A percentile compares a stretch with the other conserved stretches of the same genome.
phyloP scores from a whole-genome alignment of 106 monocot species.

The Allium fistulosum region DNA sequence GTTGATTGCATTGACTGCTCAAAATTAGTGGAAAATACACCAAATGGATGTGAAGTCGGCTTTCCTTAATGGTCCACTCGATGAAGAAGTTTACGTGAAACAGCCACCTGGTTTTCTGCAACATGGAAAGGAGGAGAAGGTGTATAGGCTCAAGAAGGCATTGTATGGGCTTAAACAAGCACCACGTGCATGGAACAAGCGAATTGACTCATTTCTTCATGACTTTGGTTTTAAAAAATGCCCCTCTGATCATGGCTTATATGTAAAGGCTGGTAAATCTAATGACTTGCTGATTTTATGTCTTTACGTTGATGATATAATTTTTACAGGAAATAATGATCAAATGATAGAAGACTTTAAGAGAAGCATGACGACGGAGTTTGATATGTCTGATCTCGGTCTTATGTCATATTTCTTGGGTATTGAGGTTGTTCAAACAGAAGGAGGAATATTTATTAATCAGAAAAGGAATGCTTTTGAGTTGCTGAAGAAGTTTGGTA shows the following conservation, averaged over 20 bases:
- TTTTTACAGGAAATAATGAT: background rate
- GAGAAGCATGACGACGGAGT: slow-evolving; percentile 1
- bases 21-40: too few relatives aligned
- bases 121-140: too few relatives aligned
- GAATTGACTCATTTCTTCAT: background rate
- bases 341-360: slow-evolving; percentile 1
- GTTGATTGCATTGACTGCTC: too few relatives aligned
- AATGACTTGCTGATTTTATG: background rate
- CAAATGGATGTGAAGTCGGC: too few relatives aligned
- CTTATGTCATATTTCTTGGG: slow-evolving; percentile 2
- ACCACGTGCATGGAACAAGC: background rate
- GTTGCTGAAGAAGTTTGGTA: slow-evolving; percentile 1
- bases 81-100: too few relatives aligned
- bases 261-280: background rate
- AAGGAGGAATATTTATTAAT: background rate
- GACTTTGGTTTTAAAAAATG: background rate
- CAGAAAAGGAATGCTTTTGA: background rate
- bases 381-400: slow-evolving; percentile 7
- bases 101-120: too few relatives aligned
- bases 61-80: too few relatives aligned
- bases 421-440: background rate
- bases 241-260: slow-evolving; percentile 4
- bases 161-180: too few relatives aligned
- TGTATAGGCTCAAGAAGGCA: too few relatives aligned
- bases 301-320: slow-evolving; percentile 10